Percentiles rank a stretch among this genome's conserved stretches.
Conservation (phyloP, 1,284 basidiomycete species). For the Puccinia novopanici region DNA sequence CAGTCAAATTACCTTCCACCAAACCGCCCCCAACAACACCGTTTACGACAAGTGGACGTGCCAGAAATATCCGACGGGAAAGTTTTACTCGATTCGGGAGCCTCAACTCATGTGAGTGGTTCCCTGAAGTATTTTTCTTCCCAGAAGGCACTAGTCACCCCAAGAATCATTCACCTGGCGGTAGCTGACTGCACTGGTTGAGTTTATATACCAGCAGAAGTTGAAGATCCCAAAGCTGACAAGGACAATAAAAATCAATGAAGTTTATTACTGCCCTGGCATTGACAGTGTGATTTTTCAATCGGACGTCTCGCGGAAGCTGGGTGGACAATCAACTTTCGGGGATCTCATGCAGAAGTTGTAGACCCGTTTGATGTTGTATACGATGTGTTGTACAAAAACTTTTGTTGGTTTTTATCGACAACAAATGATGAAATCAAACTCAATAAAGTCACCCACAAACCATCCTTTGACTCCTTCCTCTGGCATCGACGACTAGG, state of each 20-base stretch:
- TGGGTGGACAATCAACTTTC: background rate
- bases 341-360: too few species aligned
- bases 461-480: background rate
- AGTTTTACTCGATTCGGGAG: background rate
- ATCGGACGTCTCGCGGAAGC: background rate
- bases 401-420: constrained; percentile 8
- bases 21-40: background rate
- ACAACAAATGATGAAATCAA: background rate
- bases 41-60: background rate
- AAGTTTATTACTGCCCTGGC: background rate
- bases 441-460: background rate
- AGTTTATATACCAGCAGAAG: background rate
- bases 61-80: background rate
- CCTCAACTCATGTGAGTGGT: too few species aligned
- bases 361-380: background rate
- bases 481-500: too few species aligned
- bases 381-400: background rate
- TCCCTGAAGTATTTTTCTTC: too few species aligned
- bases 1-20: background rate
- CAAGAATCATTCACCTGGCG: background rate
- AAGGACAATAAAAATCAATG: background rate
- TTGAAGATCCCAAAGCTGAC: background rate
- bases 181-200: background rate
- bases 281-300: constrained; percentile 1
- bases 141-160: background rate